Percentiles rank a stretch among this genome's conserved stretches.
phyloP scores from a whole-genome alignment of 805 yeast genomes.

The Pichia ethanolica region DNA sequence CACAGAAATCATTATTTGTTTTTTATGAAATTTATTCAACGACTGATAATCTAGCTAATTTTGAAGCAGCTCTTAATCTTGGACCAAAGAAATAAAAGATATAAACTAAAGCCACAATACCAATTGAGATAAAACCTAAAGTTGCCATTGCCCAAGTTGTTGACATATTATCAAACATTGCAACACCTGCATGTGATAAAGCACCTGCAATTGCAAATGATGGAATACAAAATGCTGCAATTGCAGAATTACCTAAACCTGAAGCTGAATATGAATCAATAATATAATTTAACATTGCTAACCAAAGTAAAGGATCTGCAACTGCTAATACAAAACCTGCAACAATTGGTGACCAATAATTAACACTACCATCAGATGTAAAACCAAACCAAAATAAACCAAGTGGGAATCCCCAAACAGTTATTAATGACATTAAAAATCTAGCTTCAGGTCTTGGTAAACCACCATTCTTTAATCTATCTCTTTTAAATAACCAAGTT shows the following conservation, averaged over 20 bases:
- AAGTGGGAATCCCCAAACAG: slow-evolving; percentile 32
- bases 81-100: slow-evolving; percentile 30
- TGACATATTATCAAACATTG: slow-evolving; percentile 31
- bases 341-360: slow-evolving; percentile 30
- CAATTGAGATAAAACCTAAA: slow-evolving; percentile 28
- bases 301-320: slow-evolving; percentile 30
- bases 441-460: slow-evolving; percentile 30
- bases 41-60: slow-evolving; percentile 21
- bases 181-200: slow-evolving; percentile 32
- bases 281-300: slow-evolving; percentile 30
- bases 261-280: slow-evolving; percentile 30
- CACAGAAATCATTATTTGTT: no score
- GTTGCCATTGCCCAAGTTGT: slow-evolving; percentile 30
- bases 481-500: slow-evolving; percentile 25
- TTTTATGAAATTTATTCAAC: not conserved
- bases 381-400: slow-evolving; percentile 31
- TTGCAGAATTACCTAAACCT: slow-evolving; percentile 28
- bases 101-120: slow-evolving; percentile 28
- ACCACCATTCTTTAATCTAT: slow-evolving; percentile 27
- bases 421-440: slow-evolving; percentile 26
- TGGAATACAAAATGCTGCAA: slow-evolving; percentile 32
- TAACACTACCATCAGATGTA: slow-evolving; percentile 26
- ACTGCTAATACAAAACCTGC: slow-evolving; percentile 29
- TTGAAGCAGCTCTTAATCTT: slow-evolving; percentile 24
- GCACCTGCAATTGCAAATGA: slow-evolving; percentile 31